Conservation (phyloP, 2,329 filamentous ascomycete species). For the Taxawa tesnikishii region DNA sequence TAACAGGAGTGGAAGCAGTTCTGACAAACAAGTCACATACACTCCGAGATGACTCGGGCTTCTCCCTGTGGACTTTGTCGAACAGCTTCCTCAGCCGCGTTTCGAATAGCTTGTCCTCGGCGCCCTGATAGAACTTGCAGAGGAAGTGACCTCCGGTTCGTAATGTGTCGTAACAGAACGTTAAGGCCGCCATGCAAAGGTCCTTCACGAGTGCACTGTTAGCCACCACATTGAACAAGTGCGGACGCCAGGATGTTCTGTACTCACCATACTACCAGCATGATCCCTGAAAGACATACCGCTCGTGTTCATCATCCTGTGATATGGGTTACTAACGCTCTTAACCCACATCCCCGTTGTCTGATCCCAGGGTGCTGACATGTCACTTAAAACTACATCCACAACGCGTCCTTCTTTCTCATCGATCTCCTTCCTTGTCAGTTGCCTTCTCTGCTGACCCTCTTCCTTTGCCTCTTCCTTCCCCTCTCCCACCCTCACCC, state of each 20-base stretch:
- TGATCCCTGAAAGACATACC: constrained; percentile 80
- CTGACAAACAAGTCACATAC: constrained; percentile 39
- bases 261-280: constrained; percentile 78
- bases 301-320: constrained; percentile 99
- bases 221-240: not conserved
- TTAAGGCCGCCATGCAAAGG: constrained; percentile 73
- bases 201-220: too few relatives aligned
- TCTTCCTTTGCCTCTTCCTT: constrained; percentile 13
- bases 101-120: constrained; percentile 73
- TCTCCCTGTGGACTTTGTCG: constrained; percentile 67
- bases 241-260: not conserved
- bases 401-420: constrained; percentile 48
- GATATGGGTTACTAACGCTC: constrained; percentile 89
- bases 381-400: constrained; percentile 94
- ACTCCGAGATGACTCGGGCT: constrained; percentile 79
- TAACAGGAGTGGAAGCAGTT: not conserved
- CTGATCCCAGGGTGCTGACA: constrained; percentile 93
- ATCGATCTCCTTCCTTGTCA: constrained; percentile 22
- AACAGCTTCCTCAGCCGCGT: constrained; percentile 64
- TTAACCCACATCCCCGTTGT: constrained; percentile 67
- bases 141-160: constrained; percentile 77
- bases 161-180: constrained; percentile 76
- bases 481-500: constrained; percentile 17
- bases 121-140: constrained; percentile 94
- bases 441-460: constrained; percentile 14